phyloP scores from a whole-genome alignment of 1,284 basidiomycete genomes.

The Tilletia setariae region DNA sequence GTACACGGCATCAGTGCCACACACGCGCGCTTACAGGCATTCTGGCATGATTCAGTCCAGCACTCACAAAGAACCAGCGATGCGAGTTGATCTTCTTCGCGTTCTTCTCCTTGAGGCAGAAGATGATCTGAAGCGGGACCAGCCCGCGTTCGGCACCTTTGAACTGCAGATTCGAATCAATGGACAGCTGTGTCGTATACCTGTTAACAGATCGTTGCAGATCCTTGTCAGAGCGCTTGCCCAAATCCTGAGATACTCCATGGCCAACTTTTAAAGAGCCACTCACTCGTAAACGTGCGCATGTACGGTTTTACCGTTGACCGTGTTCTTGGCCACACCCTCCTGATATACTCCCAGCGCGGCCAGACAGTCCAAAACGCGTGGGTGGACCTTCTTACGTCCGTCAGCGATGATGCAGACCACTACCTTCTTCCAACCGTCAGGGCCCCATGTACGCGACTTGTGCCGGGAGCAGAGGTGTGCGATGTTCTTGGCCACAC shows the following conservation, averaged over 20 bases:
- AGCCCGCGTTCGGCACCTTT: constrained; percentile 83
- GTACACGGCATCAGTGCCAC: neutral
- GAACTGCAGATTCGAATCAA: constrained; percentile 86
- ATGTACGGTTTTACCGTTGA: constrained; percentile 81
- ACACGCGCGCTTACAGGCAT: neutral
- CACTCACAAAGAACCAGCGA: constrained; percentile 77
- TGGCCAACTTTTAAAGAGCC: too few species aligned
- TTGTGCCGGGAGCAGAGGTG: constrained; percentile 82
- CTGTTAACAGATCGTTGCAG: neutral
- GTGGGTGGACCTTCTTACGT: constrained; percentile 83
- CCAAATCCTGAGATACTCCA: too few species aligned
- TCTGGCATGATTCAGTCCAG: constrained; percentile 60
- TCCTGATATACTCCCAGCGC: constrained; percentile 62
- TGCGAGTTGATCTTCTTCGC: constrained; percentile 76
- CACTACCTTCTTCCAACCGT: constrained; percentile 84
- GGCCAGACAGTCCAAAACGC: constrained; percentile 79
- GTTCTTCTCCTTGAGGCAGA: constrained; percentile 53
- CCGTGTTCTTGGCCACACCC: constrained; percentile 80
- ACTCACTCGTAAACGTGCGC: constrained; percentile 81
- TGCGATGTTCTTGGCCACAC: constrained; percentile 70
- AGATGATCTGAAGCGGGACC: constrained; percentile 56
- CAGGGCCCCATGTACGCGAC: constrained; percentile 89
- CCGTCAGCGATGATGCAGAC: constrained; percentile 82
- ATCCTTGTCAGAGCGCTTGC: too few species aligned
- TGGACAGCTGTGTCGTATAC: constrained; percentile 83